A percentile compares a stretch with the other conserved stretches of the same genome.
Evolutionary conservation across 768 basidiomycete genomes (phyloP).

Genomic region (Lentinula detonsa): DNA sequence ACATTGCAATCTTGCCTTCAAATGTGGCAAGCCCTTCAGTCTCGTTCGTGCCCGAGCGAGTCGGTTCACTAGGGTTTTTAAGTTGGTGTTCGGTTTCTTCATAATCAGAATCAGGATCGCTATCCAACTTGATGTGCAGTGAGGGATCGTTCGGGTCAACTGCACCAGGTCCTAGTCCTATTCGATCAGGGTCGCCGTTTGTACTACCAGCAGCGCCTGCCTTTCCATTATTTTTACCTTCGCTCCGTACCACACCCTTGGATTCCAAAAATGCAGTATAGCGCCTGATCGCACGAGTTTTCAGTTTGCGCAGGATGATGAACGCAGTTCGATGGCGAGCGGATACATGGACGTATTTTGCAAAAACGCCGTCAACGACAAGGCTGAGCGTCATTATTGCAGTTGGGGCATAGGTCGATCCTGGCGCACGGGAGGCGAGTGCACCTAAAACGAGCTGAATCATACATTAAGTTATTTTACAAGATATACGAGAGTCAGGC

Average conservation of each 20-base stretch:
- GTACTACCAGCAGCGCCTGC: too few relatives aligned
- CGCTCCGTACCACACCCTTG: background rate
- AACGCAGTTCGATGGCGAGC: slow-evolving; percentile 2
- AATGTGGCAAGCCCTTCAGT: background rate
- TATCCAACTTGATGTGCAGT: background rate
- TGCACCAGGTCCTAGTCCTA: background rate
- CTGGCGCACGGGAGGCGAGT: background rate
- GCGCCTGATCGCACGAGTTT: background rate
- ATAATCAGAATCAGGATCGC: background rate
- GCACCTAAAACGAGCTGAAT: background rate
- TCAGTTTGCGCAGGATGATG: background rate
- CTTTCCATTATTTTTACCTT: background rate
- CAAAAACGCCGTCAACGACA: slow-evolving; percentile 2
- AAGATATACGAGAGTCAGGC: background rate
- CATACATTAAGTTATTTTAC: background rate
- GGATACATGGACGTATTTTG: background rate
- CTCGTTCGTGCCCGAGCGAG: background rate
- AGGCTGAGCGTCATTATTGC: slow-evolving; percentile 3
- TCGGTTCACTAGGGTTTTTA: background rate
- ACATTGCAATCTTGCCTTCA: slow-evolving; percentile 3
- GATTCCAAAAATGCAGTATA: slow-evolving; percentile 2
- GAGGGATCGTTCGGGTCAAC: background rate
- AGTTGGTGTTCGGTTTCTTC: background rate
- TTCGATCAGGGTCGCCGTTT: background rate
- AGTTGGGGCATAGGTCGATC: background rate